These are phyloP conservation scores for Boletus speciosus DNA, from an alignment of 768 basidiomycete genomes.

Conservation along the genomic window DNA sequence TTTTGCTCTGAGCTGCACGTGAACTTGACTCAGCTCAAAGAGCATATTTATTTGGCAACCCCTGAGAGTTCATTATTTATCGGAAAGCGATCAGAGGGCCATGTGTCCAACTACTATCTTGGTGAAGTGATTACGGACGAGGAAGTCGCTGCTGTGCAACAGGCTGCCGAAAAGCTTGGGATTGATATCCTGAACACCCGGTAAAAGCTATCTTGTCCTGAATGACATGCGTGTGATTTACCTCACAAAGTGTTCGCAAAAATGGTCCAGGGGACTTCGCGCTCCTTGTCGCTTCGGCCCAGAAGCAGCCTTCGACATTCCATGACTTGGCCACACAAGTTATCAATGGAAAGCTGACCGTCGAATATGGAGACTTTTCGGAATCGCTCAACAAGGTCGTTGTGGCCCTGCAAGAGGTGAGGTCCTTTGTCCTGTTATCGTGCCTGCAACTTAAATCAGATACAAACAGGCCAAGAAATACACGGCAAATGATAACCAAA, in stretches of 20 bases:
- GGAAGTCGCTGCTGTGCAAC: constrained; percentile 75
- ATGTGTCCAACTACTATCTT: constrained; percentile 83
- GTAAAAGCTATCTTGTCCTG: constrained; percentile 32
- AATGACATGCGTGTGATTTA: background rate
- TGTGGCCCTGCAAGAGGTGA: constrained; percentile 57
- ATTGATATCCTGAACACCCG: constrained; percentile 81
- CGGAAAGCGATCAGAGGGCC: constrained; percentile 75
- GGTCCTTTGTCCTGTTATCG: background rate
- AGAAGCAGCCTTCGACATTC: constrained; percentile 35
- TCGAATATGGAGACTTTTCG: constrained; percentile 77
- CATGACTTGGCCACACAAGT: constrained; percentile 48
- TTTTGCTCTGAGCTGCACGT: background rate
- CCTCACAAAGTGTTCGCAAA: constrained; percentile 61
- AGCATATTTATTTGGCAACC: constrained; percentile 63
- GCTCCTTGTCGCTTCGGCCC: constrained; percentile 71
- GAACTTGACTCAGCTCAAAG: constrained; percentile 50
- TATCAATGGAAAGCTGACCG: constrained; percentile 48
- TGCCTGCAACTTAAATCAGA: background rate
- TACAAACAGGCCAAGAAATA: constrained; percentile 62
- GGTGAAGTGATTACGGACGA: constrained; percentile 69
- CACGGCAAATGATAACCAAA: constrained; percentile 69
- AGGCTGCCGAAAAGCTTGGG: constrained; percentile 69
- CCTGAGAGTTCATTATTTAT: constrained; percentile 72
- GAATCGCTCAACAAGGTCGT: constrained; percentile 51
- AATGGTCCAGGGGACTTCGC: constrained; percentile 58